Conservation (phyloP, 1,284 basidiomycete genomes). For the Papiliotrema flavescens region DNA sequence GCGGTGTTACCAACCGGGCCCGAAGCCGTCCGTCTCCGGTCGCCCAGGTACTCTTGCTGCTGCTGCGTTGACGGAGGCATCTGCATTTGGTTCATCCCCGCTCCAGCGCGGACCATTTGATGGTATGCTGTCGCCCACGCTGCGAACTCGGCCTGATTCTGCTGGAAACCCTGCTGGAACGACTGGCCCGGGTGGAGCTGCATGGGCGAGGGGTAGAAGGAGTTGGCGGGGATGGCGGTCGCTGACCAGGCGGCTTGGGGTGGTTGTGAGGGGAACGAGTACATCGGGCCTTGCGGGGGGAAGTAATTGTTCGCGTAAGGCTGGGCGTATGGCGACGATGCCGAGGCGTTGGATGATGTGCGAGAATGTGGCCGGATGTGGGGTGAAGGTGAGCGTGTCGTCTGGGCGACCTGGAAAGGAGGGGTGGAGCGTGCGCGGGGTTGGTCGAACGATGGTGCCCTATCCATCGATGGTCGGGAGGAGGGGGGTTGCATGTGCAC, state of each 20-base stretch:
- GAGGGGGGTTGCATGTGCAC: constrained; percentile 34
- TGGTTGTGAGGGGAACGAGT: constrained; percentile 1
- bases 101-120: constrained; percentile 40
- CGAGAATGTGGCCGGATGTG: constrained; percentile 13
- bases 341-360: constrained; percentile 2
- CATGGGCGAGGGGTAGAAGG: constrained; percentile 36
- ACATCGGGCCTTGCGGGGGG: constrained; percentile 13
- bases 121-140: constrained; percentile 48
- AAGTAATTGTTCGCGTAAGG: constrained; percentile 1
- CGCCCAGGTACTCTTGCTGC: constrained; percentile 9
- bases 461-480: constrained; percentile 44
- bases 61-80: constrained; percentile 3
- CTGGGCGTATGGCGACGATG: constrained; percentile 7
- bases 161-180: constrained; percentile 32
- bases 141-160: constrained; percentile 37
- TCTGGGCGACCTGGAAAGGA: constrained; percentile 13
- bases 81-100: constrained; percentile 14
- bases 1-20: constrained; percentile 14
- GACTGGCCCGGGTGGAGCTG: constrained; percentile 13
- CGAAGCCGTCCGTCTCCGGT: constrained; percentile 26
- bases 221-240: constrained; percentile 24
- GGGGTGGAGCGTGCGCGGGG: constrained; percentile 27
- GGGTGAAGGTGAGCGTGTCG: constrained; percentile 21
- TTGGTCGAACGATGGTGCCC: constrained; percentile 40
- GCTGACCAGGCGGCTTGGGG: constrained; percentile 23